Conservation (phyloP, 2,329 filamentous ascomycete species). For the Curvularia spicifera region DNA sequence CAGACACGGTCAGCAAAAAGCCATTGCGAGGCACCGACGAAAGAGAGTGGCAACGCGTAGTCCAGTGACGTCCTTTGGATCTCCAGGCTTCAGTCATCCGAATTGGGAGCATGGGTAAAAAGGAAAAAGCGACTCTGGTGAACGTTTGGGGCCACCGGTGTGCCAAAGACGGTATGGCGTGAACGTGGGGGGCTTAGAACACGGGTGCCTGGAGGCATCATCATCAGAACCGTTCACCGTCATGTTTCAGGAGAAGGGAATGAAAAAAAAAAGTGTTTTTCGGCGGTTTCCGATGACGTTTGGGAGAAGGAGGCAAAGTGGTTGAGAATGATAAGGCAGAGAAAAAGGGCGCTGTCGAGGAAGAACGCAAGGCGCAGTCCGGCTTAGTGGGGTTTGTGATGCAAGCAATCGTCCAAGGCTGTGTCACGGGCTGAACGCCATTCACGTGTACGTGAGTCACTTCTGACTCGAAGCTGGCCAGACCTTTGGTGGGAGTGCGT, state of each 20-base stretch:
- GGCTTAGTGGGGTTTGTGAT: constrained; percentile 17
- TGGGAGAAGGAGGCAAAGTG: neutral
- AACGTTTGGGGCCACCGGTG: constrained; percentile 36
- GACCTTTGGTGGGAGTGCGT: neutral
- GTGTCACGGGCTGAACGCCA: constrained; percentile 17
- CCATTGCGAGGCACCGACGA: constrained; percentile 23
- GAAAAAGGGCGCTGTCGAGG: constrained; percentile 17
- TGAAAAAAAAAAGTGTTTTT: neutral
- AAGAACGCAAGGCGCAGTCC: constrained; percentile 18
- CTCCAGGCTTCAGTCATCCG: constrained; percentile 28
- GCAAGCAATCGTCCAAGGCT: constrained; percentile 11
- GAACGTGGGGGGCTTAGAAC: constrained; percentile 26
- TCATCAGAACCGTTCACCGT: constrained; percentile 1
- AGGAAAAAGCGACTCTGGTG: constrained; percentile 14
- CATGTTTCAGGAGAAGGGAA: constrained; percentile 3
- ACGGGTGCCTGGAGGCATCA: constrained; percentile 23
- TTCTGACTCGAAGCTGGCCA: neutral
- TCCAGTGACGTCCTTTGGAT: constrained; percentile 22
- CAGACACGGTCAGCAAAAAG: constrained; percentile 35
- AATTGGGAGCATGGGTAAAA: constrained; percentile 17
- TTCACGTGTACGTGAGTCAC: constrained; percentile 3
- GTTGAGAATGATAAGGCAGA: constrained; percentile 15
- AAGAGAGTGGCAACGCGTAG: constrained; percentile 20
- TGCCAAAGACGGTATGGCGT: constrained; percentile 25
- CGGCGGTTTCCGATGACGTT: constrained; percentile 9